Base-by-base conservation (phyloP, 805 yeast genomes). In the Saturnispora galanensis region DNA sequence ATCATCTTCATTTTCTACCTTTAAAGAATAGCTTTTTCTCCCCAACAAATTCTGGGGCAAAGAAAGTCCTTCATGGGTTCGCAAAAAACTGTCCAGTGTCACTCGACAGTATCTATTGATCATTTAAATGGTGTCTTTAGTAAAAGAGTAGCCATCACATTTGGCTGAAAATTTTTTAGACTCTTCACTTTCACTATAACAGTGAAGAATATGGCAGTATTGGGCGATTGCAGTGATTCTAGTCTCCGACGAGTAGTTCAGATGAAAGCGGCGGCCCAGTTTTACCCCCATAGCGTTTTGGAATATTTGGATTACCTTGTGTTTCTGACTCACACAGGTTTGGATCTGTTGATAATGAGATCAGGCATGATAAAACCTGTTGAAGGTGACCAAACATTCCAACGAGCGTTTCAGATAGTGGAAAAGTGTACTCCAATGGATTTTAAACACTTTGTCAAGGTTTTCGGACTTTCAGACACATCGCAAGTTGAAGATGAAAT, bases 261-360 rank as follows among this genome's bases (percentile, higher is more conserved):
- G 17, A 31, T 26, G 35, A 31, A 18, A 28, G 26, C 42, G 12
- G 10, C 32, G 17, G 42, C 32, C 4, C 35, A 29, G 21, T 31
- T 39, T 39, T 39, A 26, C 42, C 42, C 42, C 10, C 17, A 29
- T 13, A 26, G 32, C n/a, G n/a, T 35, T 5, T 5, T 39, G n/a
- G 18, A 39, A 39, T 39, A 39, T 31, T 13, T 39, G 13, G 42
- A 39, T 39, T 39, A 39, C 31, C 15, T 39, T 6, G 17, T 17
- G 36, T 39, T 15, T 21, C 18, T 39, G 35, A 13, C 18, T n/a
- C 26, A 39, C 18, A 16, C 32, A 12, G 33, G 21, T 31, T 39
- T 26, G 28, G 18, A 31, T 11, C 32, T 12, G 18, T 13, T 39
- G 26, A 29, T 39, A 17, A 17, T 30, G 12, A 12, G 26, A n/a